Conservation (phyloP, 2,329 filamentous ascomycete genomes). For the Paecilomyces dactylethromorphus region DNA sequence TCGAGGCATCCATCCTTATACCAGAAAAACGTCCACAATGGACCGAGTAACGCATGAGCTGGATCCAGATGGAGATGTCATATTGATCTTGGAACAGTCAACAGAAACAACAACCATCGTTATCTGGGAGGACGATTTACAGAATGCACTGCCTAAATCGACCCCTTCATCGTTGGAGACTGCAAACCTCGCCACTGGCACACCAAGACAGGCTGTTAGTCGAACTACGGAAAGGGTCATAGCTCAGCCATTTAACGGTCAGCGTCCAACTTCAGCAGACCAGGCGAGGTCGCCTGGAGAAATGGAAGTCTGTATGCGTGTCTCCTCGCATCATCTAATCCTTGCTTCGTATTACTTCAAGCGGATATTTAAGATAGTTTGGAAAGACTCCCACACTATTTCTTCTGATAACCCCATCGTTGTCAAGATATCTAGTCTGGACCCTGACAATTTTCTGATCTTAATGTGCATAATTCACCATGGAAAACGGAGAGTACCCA, state of each 20-base stretch:
- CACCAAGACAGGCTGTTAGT: no score
- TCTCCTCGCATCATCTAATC: conserved; percentile 1
- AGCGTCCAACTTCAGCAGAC: not conserved
- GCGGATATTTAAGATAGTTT: not conserved
- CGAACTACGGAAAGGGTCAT: no score
- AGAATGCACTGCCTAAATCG: no score
- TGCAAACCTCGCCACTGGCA: no score
- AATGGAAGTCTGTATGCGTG: not conserved
- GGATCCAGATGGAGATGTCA: not conserved
- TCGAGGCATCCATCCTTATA: no score
- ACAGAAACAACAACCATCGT: no score
- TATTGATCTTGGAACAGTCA: not conserved
- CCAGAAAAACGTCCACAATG: not conserved
- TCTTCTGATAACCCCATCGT: not conserved
- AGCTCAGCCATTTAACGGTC: not conserved
- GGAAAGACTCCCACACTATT: not conserved
- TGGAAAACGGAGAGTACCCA: conserved; percentile 34
- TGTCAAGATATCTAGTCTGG: not conserved
- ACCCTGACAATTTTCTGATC: conserved; percentile 34
- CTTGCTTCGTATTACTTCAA: conserved; percentile 1
- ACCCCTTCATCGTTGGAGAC: no score
- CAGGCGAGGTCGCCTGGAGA: not conserved
- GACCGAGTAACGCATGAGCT: not conserved
- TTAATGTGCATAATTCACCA: conserved; percentile 44
- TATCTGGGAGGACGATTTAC: no score